Percentiles rank a stretch among this genome's conserved stretches.
Conservation (phyloP, 371 early-diverging fungal species). For the Mortierella sp. region DNA sequence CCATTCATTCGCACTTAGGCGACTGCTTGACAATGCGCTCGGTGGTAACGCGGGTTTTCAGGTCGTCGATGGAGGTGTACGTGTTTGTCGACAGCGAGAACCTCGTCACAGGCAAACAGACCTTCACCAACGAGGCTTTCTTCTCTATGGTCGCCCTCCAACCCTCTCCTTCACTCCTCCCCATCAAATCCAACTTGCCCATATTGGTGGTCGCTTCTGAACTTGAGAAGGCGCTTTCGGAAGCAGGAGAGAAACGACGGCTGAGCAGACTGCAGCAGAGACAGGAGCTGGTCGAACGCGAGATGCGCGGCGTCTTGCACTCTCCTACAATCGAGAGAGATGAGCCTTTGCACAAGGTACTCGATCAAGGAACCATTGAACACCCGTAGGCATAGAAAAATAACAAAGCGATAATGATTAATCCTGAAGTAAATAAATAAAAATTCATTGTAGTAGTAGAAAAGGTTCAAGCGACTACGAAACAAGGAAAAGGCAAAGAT, state of each 20-base stretch:
- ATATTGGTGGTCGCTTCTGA: constrained; percentile 60
- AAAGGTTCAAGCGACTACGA: not conserved
- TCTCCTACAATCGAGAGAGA: not conserved
- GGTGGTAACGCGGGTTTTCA: constrained; percentile 68
- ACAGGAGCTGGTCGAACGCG: constrained; percentile 59
- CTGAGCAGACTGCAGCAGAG: constrained; percentile 61
- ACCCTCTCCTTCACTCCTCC: constrained; percentile 15
- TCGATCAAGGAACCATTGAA: not conserved
- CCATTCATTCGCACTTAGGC: too few relatives aligned
- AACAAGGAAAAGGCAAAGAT: not conserved
- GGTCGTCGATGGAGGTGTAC: constrained; percentile 74
- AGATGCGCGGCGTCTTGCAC: constrained; percentile 14
- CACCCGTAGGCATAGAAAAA: not conserved
- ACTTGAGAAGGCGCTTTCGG: constrained; percentile 58
- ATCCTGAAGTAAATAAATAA: not conserved
- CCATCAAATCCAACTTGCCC: constrained; percentile 39
- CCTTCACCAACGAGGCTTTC: constrained; percentile 74
- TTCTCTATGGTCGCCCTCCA: constrained; percentile 64
- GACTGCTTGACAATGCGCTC: constrained; percentile 73
- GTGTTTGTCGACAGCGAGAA: constrained; percentile 74
- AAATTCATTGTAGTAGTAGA: not conserved
- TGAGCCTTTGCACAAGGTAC: not conserved
- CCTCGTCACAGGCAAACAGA: constrained; percentile 66
- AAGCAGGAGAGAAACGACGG: constrained; percentile 62
- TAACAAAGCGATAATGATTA: not conserved